Evolutionary conservation across 164 flowering plant genomes (phyloP), one percentile per base, ranked within the genome.

Genomic region (Vitis rotundifolia): DNA sequence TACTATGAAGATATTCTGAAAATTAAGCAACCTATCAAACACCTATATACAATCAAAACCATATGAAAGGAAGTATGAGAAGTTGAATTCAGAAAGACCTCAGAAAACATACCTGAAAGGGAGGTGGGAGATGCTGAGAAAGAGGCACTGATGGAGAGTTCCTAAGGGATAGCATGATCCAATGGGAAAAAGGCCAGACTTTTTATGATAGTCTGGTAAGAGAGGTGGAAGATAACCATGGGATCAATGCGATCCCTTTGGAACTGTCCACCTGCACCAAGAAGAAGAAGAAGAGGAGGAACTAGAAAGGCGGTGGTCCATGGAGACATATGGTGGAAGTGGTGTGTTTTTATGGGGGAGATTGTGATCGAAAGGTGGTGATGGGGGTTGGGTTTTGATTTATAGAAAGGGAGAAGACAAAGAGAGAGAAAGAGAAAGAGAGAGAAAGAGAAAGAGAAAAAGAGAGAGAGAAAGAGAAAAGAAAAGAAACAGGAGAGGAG

Each of bases 231-330:
- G 3, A 53, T 50, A 26, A 65, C 9, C 29, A 68, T 81, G 73
- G 76, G 80, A 83, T 83, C 89, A 86, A 86, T 86, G 89, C 89
- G 89, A 86, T 86, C 89, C 89, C 89, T 86, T 86, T 86, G 89
- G 89, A 86, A 71, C 69, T 71, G 76, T 82, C 81, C 89, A 82
- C 66, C 85, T 75, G 78, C 85, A 73, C 79, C 81, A 80, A 68
- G 37, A 54, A 52, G n/a, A 51, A 19, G 44, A 44, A 58, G 63
- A 66, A 15, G 9, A 62, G 22, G 28, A 19, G 22, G 15, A 8
- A 60, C 11, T 0, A 6, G 3, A 3, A 0, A 28, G 22, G 29
- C 11, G 37, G 47, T 26, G 9, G 10, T 60, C 5, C 22, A 16
- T 28, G 3, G 10, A 2, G 44, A 3, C 8, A 2, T 49, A 11